Percentiles rank a stretch among this genome's conserved stretches.
Evolutionary conservation across 257 asterid genomes (phyloP).

Genomic region (Ligustrum vulgare): DNA sequence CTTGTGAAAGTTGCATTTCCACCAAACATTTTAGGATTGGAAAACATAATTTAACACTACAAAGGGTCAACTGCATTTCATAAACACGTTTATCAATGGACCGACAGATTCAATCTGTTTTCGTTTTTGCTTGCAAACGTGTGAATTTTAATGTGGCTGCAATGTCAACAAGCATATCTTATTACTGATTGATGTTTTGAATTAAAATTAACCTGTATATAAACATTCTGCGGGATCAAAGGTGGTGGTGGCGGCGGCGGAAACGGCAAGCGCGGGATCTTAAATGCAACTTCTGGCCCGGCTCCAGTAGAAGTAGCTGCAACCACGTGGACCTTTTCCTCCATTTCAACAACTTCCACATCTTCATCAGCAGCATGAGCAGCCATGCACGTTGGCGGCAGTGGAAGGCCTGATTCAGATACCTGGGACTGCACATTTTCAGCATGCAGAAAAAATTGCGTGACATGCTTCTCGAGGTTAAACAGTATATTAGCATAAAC

Average conservation of each 20-base stretch:
- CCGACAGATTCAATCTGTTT: background rate
- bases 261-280: conserved; percentile 35
- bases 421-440: conserved; percentile 47
- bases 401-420: conserved; percentile 38
- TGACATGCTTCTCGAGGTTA: conserved; percentile 5
- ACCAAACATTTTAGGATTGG: background rate
- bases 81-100: background rate
- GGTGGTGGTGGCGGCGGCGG: conserved; percentile 76
- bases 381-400: conserved; percentile 83
- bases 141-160: background rate
- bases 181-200: background rate
- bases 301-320: conserved; percentile 29
- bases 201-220: conserved; percentile 50
- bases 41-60: background rate
- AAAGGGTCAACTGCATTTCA: background rate
- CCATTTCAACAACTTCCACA: conserved; percentile 55
- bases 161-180: background rate
- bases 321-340: conserved; percentile 45
- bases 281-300: conserved; percentile 32
- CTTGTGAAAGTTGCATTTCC: background rate
- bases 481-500: background rate
- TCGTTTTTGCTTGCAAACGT: background rate
- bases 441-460: conserved; percentile 6
- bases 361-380: conserved; percentile 80
- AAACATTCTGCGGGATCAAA: conserved; percentile 51